Base-by-base conservation (phyloP, 2,329 filamentous ascomycete genomes). In the Berkeleyomyces basicola region DNA sequence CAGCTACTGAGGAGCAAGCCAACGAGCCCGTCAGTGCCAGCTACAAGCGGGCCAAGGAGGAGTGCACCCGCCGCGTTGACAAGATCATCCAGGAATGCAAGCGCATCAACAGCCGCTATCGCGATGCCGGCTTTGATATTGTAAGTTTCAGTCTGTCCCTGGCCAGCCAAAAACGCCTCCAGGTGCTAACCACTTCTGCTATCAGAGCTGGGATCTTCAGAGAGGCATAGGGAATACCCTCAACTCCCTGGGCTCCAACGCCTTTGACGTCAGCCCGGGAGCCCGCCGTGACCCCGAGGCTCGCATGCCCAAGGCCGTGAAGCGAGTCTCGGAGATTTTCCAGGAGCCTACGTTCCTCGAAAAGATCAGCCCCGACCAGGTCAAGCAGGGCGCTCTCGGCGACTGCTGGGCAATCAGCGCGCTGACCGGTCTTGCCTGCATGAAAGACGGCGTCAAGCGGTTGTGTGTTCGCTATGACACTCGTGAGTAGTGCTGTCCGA, bases 351-450 rank as follows among this genome's bases (percentile, higher is more conserved):
- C 80, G 2, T 92, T 92, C 70, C 74, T 82, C 73, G 72, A 75
- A 59, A 83, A 82, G 59, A 76, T 88, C 64, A 82, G 83, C 67
- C 84, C 85, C 10, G 82, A 83, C 63, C 88, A 93, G 70, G 82
- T 91, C 64, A 87, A 88, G 69, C 88, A 93, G 69, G 88, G 88
- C 2, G 79, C 78, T 47, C 79, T 87, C 44, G 88, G 88, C n/a
- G 83, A 92, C 69, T 93, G 88, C 74, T 92, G 88, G 87, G 81
- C 90, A 61, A 85, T 93, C 73, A 86, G 88, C 5, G 86, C 86
- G 31, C 73, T 95, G 37, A 89, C 85, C 40, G 88, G 88, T 0
- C 77, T 95, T 67, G 85, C 85, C 40, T 90, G 88, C 66, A 86
- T 88, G 65, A 76, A 84, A 57, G 83, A 80, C 1, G 77, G 87